Evolutionary conservation across 257 asterid species (phyloP), one percentile per base, ranked within the genome.

Genomic region (Ehretia macrophylla): DNA sequence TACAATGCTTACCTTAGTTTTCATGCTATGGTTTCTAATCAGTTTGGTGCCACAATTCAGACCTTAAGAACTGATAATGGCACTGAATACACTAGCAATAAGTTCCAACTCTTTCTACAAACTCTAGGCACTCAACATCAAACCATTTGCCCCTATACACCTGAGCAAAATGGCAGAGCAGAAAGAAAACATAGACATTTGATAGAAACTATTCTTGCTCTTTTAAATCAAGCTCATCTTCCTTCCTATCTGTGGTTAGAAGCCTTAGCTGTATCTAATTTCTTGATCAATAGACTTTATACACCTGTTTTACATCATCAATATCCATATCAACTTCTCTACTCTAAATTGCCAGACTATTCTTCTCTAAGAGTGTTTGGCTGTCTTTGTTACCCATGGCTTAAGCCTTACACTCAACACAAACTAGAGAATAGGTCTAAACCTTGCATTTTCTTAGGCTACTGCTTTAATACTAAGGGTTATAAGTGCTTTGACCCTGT

Each of bases 121-220:
- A 17, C 14, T 4, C 11, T 11, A 18, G 51, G 51, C 13, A 62
- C 32, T 22, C 18, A 3, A 2, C 56, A 14, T 45, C 55, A 37
- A 5, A 16, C 14, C 3, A 4, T 11, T 6, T 60, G 56, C 14
- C 22, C 66, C 12, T 6, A 17, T 18, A 61, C 66, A 17, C 56
- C 21, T 0, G 19, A 62, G 9, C 22, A 51, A 37, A 62, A 50
- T 51, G 59, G 51, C 8, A 8, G 5, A 1, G 14, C 14, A 0
- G 51, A 51, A 18, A 39, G 51, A 12, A 62, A 62, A 37, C 58
- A 62, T 13, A 18, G 39, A 0, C 67, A 50, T n/a, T 11, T 51
- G n/a, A 8, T n/a, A 11, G 47, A 47, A 8, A 51, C 22, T 3
- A n/a, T 17, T 5, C 0, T 5, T 6, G 32, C 51, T 10, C 18